phyloP scores from a whole-genome alignment of 495 filamentous ascomycete genomes.

The Penicillium turbatum region DNA sequence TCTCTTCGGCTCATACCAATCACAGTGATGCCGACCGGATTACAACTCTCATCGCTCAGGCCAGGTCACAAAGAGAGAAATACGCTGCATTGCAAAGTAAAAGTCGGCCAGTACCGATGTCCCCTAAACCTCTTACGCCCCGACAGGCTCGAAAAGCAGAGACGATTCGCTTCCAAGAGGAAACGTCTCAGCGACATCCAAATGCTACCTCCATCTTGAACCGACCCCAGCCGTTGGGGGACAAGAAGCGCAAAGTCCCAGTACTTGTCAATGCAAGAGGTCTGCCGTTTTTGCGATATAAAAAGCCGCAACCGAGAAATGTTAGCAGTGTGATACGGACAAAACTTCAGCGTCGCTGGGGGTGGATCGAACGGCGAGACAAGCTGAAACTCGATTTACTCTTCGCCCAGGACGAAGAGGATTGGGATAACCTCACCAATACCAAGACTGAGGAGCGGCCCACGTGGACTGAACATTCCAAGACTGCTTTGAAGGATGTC shows the following conservation, averaged over 20 bases:
- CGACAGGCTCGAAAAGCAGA: constrained; percentile 28
- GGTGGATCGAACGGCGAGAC: constrained; percentile 27
- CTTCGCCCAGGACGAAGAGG: constrained; percentile 54
- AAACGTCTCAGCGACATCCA: constrained; percentile 32
- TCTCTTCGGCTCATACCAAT: constrained; percentile 35
- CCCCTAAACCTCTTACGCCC: constrained; percentile 19
- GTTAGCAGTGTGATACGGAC: constrained; percentile 54
- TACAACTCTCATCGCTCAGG: constrained; percentile 21
- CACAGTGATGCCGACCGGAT: constrained; percentile 21
- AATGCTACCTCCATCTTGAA: constrained; percentile 38
- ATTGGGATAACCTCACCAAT: constrained; percentile 47
- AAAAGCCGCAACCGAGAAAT: constrained; percentile 60
- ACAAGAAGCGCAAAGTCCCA: constrained; percentile 57
- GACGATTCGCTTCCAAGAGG: constrained; percentile 22
- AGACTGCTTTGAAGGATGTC: constrained; percentile 17
- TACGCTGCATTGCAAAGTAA: constrained; percentile 20
- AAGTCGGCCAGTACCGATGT: constrained; percentile 2
- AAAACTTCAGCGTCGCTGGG: constrained; percentile 44
- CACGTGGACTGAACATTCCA: constrained; percentile 24
- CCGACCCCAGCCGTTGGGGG: constrained; percentile 44
- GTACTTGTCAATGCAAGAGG: constrained; percentile 52
- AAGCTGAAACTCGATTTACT: constrained; percentile 32
- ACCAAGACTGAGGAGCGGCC: constrained; percentile 10
- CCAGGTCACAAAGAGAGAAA: constrained; percentile 14
- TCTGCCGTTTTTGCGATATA: constrained; percentile 66